phyloP scores from a whole-genome alignment of 2,329 filamentous ascomycete genomes.

The Zasmidium angulare region DNA sequence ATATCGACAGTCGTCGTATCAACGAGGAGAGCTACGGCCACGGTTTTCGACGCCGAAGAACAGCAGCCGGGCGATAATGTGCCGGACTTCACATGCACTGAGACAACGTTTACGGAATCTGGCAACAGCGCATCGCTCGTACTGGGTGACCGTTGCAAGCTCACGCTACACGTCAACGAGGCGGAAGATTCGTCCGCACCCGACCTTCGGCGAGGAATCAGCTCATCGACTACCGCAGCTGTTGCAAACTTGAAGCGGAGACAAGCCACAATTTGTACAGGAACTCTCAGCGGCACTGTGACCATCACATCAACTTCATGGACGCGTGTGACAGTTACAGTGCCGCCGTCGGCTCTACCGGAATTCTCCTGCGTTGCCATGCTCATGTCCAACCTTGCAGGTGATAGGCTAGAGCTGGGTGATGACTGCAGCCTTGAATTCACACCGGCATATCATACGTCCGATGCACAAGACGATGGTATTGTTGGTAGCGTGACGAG shows the following conservation, averaged over 20 bases:
- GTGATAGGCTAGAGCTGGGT: background rate
- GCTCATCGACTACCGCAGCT: background rate
- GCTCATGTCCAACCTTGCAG: background rate
- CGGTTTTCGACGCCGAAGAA: background rate
- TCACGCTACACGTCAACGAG: background rate
- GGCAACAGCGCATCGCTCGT: background rate
- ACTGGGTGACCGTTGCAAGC: background rate
- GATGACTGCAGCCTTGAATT: background rate
- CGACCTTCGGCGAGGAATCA: background rate
- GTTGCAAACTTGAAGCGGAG: background rate
- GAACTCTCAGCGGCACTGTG: background rate
- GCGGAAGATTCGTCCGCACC: background rate
- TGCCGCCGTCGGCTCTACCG: background rate
- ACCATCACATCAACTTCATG: background rate
- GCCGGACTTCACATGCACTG: background rate
- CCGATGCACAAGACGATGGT: conserved; percentile 37
- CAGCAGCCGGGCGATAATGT: background rate
- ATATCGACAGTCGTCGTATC: background rate
- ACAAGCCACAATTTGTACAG: background rate
- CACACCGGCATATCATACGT: background rate
- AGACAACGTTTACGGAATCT: background rate
- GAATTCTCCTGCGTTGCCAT: background rate
- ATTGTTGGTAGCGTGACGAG: background rate
- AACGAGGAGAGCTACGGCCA: background rate
- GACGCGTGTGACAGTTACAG: background rate